These are phyloP conservation scores for Talaromyces stipitatus DNA, from an alignment of 495 filamentous ascomycete genomes.

Conservation along the genomic window DNA sequence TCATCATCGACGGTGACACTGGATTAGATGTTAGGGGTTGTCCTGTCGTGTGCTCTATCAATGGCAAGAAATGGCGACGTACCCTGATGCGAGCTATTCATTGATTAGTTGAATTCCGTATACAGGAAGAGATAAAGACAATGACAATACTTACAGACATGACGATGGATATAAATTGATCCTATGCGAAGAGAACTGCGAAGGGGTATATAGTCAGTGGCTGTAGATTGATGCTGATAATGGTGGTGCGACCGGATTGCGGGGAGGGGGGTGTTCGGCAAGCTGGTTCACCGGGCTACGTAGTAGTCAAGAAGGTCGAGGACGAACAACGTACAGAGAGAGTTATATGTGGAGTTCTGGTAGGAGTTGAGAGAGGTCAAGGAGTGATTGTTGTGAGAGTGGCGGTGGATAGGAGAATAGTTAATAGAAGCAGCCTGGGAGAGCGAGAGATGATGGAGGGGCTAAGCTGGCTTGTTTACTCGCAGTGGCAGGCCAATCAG, in stretches of 20 bases:
- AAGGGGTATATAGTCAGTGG: neutral
- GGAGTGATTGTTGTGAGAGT: neutral
- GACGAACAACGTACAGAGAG: slow-evolving; percentile 25
- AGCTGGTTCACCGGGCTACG: neutral
- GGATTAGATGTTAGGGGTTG: slow-evolving; percentile 7
- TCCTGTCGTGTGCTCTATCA: slow-evolving; percentile 11
- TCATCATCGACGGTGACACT: slow-evolving; percentile 76
- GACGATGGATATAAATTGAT: neutral
- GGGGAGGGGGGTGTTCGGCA: neutral
- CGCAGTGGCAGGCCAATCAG: neutral
- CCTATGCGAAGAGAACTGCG: neutral
- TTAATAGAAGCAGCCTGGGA: slow-evolving; percentile 1
- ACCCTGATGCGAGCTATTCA: slow-evolving; percentile 40
- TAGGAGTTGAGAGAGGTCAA: slow-evolving; percentile 8
- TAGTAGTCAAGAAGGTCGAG: neutral
- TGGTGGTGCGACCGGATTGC: slow-evolving; percentile 2
- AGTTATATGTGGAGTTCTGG: slow-evolving; percentile 7
- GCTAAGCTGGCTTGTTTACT: neutral
- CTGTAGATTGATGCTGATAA: neutral
- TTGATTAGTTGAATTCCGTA: slow-evolving; percentile 12
- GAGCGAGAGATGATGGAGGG: slow-evolving; percentile 1
- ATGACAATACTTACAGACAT: slow-evolving; percentile 1
- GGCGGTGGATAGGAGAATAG: neutral
- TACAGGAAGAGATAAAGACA: neutral
- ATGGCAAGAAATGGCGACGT: slow-evolving; percentile 11